A percentile compares a stretch with the other conserved stretches of the same genome.
phyloP scores from a whole-genome alignment of 768 basidiomycete species.

The Termitomyces sp. region DNA sequence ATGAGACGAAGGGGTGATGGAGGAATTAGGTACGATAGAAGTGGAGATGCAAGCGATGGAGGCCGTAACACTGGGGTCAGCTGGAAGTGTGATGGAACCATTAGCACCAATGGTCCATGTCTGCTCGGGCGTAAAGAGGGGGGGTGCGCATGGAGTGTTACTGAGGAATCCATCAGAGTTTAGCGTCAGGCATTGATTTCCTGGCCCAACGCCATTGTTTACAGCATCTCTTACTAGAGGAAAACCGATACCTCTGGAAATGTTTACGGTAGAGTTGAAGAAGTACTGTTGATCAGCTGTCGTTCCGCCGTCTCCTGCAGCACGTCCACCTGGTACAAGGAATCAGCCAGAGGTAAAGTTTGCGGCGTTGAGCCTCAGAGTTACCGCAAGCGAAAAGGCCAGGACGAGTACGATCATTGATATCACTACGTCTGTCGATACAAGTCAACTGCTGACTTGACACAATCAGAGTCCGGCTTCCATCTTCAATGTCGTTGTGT shows the following conservation, averaged over 20 bases:
- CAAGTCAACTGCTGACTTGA: slow-evolving; percentile 25
- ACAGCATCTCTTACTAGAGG: slow-evolving; percentile 18
- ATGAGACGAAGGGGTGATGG: background rate
- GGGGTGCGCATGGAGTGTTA: slow-evolving; percentile 22
- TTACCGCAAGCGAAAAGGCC: slow-evolving; percentile 23
- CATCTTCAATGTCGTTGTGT: slow-evolving; percentile 24
- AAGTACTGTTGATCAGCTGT: slow-evolving; percentile 22
- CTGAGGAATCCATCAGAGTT: slow-evolving; percentile 22
- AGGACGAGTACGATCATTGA: slow-evolving; percentile 20
- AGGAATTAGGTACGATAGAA: background rate
- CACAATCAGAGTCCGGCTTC: slow-evolving; percentile 22
- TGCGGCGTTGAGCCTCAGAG: background rate
- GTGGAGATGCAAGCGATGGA: background rate
- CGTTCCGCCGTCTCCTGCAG: slow-evolving; percentile 23
- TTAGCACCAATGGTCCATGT: slow-evolving; percentile 18
- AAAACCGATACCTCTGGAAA: slow-evolving; percentile 15
- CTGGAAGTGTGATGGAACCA: background rate
- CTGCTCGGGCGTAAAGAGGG: slow-evolving; percentile 21
- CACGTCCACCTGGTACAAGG: slow-evolving; percentile 19
- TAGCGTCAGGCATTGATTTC: slow-evolving; percentile 21
- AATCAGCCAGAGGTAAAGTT: background rate
- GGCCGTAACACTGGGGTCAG: background rate
- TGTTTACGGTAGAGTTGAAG: slow-evolving; percentile 18
- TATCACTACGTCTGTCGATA: slow-evolving; percentile 21
- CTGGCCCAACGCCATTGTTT: slow-evolving; percentile 19